Percentiles rank a stretch among this genome's conserved stretches.
Evolutionary conservation across 2,329 filamentous ascomycete genomes (phyloP).

Genomic region (Cyphellophora europaea): DNA sequence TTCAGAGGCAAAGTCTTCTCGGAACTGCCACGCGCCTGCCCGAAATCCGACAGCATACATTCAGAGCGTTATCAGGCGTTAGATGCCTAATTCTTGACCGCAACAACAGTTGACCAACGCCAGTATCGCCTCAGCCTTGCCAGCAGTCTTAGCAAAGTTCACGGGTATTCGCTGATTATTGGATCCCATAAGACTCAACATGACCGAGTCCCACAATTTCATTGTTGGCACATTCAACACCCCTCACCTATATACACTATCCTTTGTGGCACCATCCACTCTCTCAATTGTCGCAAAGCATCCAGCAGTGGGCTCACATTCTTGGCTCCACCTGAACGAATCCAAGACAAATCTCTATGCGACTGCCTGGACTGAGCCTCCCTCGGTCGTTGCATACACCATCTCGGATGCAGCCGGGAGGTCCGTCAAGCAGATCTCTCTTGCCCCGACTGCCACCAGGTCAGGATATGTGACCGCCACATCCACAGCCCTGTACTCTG

Average conservation of each 20-base stretch:
- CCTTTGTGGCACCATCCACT: constrained; percentile 13
- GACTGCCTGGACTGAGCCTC: constrained; percentile 17
- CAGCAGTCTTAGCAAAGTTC: no score
- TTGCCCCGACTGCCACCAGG: constrained; percentile 12
- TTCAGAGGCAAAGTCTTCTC: no score
- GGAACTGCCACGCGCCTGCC: no score
- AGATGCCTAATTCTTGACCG: no score
- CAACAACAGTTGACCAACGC: no score
- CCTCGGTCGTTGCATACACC: constrained; percentile 17
- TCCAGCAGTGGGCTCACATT: constrained; percentile 18
- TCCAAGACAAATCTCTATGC: constrained; percentile 8
- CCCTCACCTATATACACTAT: constrained; percentile 17
- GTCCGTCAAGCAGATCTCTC: constrained; percentile 14
- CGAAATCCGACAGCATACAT: no score
- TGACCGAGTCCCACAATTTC: constrained; percentile 11
- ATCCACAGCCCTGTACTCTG: constrained; percentile 15
- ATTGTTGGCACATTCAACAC: constrained; percentile 20
- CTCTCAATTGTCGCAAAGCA: constrained; percentile 1
- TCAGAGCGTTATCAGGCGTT: no score
- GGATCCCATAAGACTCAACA: no score
- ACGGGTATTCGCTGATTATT: no score
- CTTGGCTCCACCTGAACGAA: constrained; percentile 16
- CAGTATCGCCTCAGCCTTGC: no score
- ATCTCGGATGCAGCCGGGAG: constrained; percentile 12
- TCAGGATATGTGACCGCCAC: constrained; percentile 18